These are phyloP conservation scores for Ulota crispa DNA, from an alignment of 225 moss, liverwort and hornwort species.

Conservation along the genomic window DNA sequence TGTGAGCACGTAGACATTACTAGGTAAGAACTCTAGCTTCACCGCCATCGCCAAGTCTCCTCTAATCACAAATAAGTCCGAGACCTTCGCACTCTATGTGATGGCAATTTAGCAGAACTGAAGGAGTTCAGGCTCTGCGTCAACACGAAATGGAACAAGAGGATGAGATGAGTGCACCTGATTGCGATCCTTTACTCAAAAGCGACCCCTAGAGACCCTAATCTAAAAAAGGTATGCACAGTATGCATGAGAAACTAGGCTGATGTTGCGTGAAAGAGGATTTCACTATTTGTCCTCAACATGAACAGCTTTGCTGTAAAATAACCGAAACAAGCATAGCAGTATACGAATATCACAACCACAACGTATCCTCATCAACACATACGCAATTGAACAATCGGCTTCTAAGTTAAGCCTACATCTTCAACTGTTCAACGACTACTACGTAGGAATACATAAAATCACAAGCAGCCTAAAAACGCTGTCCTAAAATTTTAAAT, in stretches of 20 bases:
- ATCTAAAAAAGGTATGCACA: not conserved
- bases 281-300: not conserved
- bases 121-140: constrained; percentile 1
- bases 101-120: not conserved
- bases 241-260: not conserved
- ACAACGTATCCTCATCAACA: not conserved
- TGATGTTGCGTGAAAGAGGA: not conserved
- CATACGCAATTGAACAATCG: not conserved
- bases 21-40: constrained; percentile 48
- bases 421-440: not conserved
- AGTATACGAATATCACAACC: not conserved
- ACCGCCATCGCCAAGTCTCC: constrained; percentile 39
- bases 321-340: not conserved
- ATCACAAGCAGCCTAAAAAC: no score
- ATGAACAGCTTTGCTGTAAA: not conserved
- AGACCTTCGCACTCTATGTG: not conserved
- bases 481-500: not conserved
- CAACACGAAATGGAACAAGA: not conserved
- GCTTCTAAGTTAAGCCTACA: not conserved
- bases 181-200: not conserved
- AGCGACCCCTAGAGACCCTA: not conserved
- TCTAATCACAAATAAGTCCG: not conserved
- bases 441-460: not conserved
- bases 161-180: not conserved
- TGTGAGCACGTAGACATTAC: constrained; percentile 67